Evolutionary conservation across 2,329 filamentous ascomycete species (phyloP).

Genomic region (Sordariomycetes sp.): DNA sequence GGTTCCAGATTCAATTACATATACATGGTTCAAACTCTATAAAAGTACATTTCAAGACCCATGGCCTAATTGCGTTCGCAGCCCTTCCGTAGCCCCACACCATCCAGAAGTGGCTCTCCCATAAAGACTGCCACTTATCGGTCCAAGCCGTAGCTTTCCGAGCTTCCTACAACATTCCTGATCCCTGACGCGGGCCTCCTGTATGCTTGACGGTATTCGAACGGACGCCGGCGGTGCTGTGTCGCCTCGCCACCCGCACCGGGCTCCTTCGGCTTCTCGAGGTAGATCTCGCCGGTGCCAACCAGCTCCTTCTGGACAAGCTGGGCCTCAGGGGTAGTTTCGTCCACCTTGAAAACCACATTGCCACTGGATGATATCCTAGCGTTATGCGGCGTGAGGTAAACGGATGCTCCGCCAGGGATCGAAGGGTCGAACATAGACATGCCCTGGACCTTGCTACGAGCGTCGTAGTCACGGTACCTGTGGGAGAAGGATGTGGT

Average conservation of each 20-base stretch:
- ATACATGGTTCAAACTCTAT: neutral
- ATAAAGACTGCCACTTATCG: neutral
- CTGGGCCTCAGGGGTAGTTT: slow-evolving; percentile 24
- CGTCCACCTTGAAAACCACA: slow-evolving; percentile 31
- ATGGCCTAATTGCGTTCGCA: neutral
- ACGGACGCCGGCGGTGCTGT: neutral
- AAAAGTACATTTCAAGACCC: neutral
- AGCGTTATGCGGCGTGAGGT: slow-evolving; percentile 32
- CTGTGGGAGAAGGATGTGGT: slow-evolving; percentile 30
- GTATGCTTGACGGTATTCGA: neutral
- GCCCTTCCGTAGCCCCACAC: neutral
- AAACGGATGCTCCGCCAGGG: slow-evolving; percentile 43
- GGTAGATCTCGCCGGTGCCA: slow-evolving; percentile 22
- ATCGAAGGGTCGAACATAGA: slow-evolving; percentile 31
- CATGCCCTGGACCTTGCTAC: slow-evolving; percentile 5
- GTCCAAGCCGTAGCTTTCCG: slow-evolving; percentile 25
- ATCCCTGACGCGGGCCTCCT: neutral
- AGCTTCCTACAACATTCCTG: slow-evolving; percentile 19
- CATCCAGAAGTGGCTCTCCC: neutral
- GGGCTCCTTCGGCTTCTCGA: slow-evolving; percentile 7
- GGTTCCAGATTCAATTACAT: neutral
- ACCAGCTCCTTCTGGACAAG: slow-evolving; percentile 35
- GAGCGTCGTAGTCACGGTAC: slow-evolving; percentile 4
- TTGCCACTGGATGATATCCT: slow-evolving; percentile 38
- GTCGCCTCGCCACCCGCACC: neutral